Evolutionary conservation across 2,329 filamentous ascomycete species (phyloP).

Genomic region (Clathrospora elynae): DNA sequence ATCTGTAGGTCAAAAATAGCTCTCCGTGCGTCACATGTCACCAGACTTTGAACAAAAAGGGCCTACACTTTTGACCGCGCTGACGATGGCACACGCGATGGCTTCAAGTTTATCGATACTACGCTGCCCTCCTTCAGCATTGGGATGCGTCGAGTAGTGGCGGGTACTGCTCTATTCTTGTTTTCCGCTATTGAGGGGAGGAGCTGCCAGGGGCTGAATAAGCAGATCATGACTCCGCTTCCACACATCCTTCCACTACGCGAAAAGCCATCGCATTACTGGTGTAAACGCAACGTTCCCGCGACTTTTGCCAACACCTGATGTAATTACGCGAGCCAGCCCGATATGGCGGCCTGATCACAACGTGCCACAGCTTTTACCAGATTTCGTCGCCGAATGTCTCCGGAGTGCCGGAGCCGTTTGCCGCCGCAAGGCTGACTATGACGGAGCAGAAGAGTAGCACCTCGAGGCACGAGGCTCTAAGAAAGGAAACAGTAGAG

Average conservation of each 20-base stretch:
- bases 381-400: conserved; percentile 3
- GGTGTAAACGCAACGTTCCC: conserved; percentile 17
- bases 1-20: conserved; percentile 38
- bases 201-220: not conserved
- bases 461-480: conserved; percentile 38
- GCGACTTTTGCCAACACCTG: conserved; percentile 16
- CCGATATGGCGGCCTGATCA: conserved; percentile 3
- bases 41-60: conserved; percentile 15
- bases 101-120: conserved; percentile 14
- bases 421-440: conserved; percentile 26
- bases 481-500: conserved; percentile 19
- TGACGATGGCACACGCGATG: conserved; percentile 7
- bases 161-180: conserved; percentile 12
- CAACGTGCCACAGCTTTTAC: conserved; percentile 1
- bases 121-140: conserved; percentile 15
- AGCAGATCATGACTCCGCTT: not conserved
- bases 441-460: conserved; percentile 28
- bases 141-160: conserved; percentile 6
- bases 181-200: conserved; percentile 3
- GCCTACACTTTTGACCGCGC: conserved; percentile 10
- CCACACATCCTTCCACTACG: not conserved
- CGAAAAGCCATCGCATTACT: conserved; percentile 7
- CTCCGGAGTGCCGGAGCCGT: conserved; percentile 14
- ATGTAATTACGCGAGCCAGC: conserved; percentile 21
- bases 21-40: conserved; percentile 26